Base-by-base conservation (phyloP, 1,284 basidiomycete species). In the Nidula niveotomentosa region DNA sequence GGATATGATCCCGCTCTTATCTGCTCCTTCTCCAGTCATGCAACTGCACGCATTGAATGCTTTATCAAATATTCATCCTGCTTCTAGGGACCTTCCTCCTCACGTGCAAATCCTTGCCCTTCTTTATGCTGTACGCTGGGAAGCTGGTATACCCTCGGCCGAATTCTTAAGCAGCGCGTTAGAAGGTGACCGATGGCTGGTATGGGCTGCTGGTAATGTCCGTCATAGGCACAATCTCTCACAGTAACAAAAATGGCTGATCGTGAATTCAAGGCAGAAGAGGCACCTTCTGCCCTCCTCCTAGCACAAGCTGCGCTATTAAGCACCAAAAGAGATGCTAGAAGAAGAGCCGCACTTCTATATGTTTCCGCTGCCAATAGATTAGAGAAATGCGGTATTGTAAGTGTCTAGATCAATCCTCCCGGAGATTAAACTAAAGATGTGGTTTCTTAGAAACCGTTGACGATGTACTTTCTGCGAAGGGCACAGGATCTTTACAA, bases 101-200 rank as follows among this genome's bases (percentile, higher is more conserved):
- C 76, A 78, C 46, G 80, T 80, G 3, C 89, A 90, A 61, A 60
- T 90, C 17, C 80, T 81, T 50, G 83, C 85, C 6, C 73, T 93
- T 1, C 71, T 74, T 23, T 86, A 78, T 62, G 88, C 87, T 7
- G 79, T 88, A 37, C 84, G 90, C 13, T 93, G 90, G 90, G 89
- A 90, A 62, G 74, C 75, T 36, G 83, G 84, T 2, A 84, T 91
- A 41, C 64, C 74, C n/a, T 69, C 66, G 18, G 64, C 69, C 8
- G 88, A 91, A 52, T 86, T 90, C 61, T 60, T 84, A 8, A 72
- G 76, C 48, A 69, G 75, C 49, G 62, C 73, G 9, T 65, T 91
- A 36, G 88, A 89, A 60, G 91, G 90, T 1, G 91, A 93, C 60
- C 74, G 86, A 55, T 93, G 90, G 90, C 71, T 93, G 5, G 86